Conservation (phyloP, 1,284 basidiomycete species). For the Paramarasmius palmivorus region DNA sequence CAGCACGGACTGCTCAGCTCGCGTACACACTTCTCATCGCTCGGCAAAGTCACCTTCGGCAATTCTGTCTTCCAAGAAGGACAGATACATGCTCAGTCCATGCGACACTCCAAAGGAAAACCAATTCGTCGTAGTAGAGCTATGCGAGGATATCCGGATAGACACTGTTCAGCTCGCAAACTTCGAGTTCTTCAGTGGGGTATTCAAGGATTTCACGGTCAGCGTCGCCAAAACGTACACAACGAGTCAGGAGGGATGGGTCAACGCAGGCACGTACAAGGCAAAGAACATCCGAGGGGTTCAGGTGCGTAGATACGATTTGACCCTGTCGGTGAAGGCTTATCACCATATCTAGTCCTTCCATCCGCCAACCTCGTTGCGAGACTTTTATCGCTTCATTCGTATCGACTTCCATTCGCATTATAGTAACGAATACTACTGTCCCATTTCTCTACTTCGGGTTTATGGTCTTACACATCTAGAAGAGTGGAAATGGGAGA, state of each 20-base stretch:
- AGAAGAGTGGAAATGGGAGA: conserved; percentile 93
- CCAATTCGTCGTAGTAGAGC: conserved; percentile 92
- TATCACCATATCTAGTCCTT: conserved; percentile 55
- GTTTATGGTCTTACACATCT: conserved; percentile 97
- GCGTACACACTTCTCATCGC: conserved; percentile 83
- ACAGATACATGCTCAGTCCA: conserved; percentile 96
- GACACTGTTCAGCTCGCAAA: conserved; percentile 96
- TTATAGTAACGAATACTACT: conserved; percentile 96
- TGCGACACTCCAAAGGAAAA: conserved; percentile 60
- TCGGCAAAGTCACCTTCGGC: conserved; percentile 83
- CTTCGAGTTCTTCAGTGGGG: conserved; percentile 97
- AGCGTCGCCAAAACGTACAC: conserved; percentile 80
- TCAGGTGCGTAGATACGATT: conserved; percentile 56
- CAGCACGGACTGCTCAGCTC: conserved; percentile 89
- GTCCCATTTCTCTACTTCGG: conserved; percentile 89
- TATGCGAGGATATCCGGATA: conserved; percentile 96
- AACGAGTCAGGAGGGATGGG: conserved; percentile 68
- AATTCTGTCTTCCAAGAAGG: conserved; percentile 88
- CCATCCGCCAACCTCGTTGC: conserved; percentile 68
- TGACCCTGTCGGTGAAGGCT: neutral
- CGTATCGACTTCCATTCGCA: conserved; percentile 94
- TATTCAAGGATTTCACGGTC: conserved; percentile 91
- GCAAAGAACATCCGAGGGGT: conserved; percentile 92
- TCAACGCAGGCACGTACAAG: conserved; percentile 72
- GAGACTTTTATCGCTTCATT: conserved; percentile 90